These are phyloP conservation scores for Cicer arietinum DNA, from an alignment of 306 rosid genomes.

Conservation along the genomic window DNA sequence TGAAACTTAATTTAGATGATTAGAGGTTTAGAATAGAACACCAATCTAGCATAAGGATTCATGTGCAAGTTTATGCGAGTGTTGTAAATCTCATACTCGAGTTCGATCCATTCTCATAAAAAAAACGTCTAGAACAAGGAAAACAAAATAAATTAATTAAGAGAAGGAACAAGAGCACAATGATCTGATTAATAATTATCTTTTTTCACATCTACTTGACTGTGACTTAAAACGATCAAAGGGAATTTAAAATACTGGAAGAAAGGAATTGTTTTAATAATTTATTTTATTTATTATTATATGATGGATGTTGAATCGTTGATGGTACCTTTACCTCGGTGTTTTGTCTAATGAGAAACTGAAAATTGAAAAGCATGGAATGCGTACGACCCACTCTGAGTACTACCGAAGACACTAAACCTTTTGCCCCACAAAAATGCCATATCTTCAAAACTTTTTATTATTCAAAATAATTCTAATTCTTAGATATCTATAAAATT, in stretches of 20 bases:
- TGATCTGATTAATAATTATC: too few relatives aligned
- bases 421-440: constrained; percentile 18
- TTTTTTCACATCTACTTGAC: too few relatives aligned
- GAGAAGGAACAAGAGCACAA: background rate
- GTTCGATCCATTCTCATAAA: too few relatives aligned
- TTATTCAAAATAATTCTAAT: too few relatives aligned
- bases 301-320: too few relatives aligned
- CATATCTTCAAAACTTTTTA: too few relatives aligned
- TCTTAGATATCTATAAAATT: too few relatives aligned
- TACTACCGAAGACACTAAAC: constrained; percentile 43
- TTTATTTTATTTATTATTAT: too few relatives aligned
- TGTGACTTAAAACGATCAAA: background rate
- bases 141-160: background rate
- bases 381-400: constrained; percentile 64
- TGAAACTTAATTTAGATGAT: background rate
- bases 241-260: constrained; percentile 23
- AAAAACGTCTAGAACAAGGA: too few relatives aligned
- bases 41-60: too few relatives aligned
- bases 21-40: background rate
- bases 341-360: constrained; percentile 6
- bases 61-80: too few relatives aligned
- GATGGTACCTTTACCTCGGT: background rate
- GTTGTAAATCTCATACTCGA: too few relatives aligned
- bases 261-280: constrained; percentile 4
- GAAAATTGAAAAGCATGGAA: constrained; percentile 49